Conservation (phyloP, 139 green algal genomes). For the Auxenochlorella pyrenoidosa region DNA sequence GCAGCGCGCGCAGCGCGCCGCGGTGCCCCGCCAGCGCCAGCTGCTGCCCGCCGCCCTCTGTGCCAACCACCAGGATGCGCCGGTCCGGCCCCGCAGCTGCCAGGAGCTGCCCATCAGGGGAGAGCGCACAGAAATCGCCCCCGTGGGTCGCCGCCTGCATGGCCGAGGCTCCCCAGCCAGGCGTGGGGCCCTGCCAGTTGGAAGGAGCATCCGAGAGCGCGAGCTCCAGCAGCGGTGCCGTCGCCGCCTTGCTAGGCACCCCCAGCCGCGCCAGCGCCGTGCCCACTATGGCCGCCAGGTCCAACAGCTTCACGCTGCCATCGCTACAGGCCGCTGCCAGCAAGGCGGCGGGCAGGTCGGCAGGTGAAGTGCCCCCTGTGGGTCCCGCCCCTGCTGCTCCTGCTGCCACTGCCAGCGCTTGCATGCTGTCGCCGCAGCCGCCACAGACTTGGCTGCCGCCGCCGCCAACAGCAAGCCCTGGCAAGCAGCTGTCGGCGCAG, state of each 20-base stretch:
- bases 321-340: conserved; percentile 89
- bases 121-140: conserved; percentile 22
- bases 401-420: neutral
- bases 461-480: neutral
- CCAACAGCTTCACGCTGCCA: conserved; percentile 77
- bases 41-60: neutral
- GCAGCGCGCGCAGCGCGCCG: neutral
- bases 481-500: neutral
- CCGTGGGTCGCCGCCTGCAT: conserved; percentile 6
- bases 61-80: neutral
- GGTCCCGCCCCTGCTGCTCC: neutral
- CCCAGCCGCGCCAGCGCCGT: neutral
- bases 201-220: neutral
- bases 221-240: neutral
- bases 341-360: neutral
- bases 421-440: neutral
- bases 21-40: neutral
- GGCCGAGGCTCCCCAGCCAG: neutral
- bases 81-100: conserved; percentile 8
- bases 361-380: too few species aligned
- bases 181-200: neutral
- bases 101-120: conserved; percentile 19
- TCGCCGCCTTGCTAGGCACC: neutral
- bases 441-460: neutral
- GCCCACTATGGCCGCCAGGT: conserved; percentile 6